Evolutionary conservation across 176 grass and related monocot species (phyloP).

Genomic region (Oryza meridionalis): DNA sequence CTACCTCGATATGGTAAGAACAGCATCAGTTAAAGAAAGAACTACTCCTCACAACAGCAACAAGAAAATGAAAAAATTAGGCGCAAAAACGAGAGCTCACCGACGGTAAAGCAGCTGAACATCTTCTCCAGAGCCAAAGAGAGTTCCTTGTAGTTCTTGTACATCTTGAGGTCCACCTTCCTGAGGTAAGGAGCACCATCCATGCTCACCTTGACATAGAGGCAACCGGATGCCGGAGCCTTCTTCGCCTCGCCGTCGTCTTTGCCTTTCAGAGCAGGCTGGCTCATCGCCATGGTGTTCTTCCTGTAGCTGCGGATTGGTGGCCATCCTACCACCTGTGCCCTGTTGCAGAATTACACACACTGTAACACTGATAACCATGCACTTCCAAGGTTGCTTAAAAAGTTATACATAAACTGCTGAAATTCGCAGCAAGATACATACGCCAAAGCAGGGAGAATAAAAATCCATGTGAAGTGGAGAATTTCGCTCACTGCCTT

Average conservation of each 20-base stretch:
- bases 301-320: constrained; percentile 81
- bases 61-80: neutral
- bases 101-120: constrained; percentile 76
- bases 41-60: neutral
- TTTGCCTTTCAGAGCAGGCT: constrained; percentile 51
- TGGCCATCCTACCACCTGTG: constrained; percentile 90
- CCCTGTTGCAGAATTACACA: constrained; percentile 53
- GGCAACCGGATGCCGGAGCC: constrained; percentile 15
- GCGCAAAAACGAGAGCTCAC: constrained; percentile 45
- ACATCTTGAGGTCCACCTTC: constrained; percentile 83
- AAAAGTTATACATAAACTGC: neutral
- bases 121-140: constrained; percentile 70
- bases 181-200: constrained; percentile 85
- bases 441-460: constrained; percentile 18
- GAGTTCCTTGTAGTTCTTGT: constrained; percentile 77
- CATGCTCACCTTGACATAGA: constrained; percentile 93
- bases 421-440: constrained; percentile 17
- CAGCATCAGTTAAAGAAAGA: neutral
- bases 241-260: constrained; percentile 53
- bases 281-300: constrained; percentile 75
- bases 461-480: constrained; percentile 4
- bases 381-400: neutral
- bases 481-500: neutral
- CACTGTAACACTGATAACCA: constrained; percentile 20
- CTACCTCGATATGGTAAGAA: constrained; percentile 22